Base-by-base conservation (phyloP, 2,329 filamentous ascomycete genomes). In the Exophiala sp. region DNA sequence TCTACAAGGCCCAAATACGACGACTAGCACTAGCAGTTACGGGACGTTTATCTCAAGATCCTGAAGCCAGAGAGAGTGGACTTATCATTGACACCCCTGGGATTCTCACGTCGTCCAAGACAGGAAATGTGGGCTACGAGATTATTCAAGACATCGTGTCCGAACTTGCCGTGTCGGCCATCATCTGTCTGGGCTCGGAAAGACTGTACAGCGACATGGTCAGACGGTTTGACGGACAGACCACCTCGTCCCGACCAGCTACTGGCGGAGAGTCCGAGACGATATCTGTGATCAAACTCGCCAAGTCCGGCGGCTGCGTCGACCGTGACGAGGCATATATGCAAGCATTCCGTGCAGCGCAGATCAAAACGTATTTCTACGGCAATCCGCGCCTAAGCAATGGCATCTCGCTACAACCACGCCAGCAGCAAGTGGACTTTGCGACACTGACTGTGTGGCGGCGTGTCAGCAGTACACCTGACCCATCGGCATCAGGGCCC, bases 301-400 rank as follows among this genome's bases (percentile, higher is more conserved):
- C 89, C 55, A 89, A 88, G 64, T 94, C 89, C 0, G 86, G 88
- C 29, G 93, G 93, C 19, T 89, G 87, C 30, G 86, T 87, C 1
- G 81, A 87, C 62, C 79, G 88, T 41, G 85, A 89, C 56, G 79
- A 83, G 30, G 65, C 71, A 0, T 94, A 88, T 66, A 81, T 90
- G 75, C 85, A 87, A 61, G 76, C 81, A 13, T 70, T 80, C 3
- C 79, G 86, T 38, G 86, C 94, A 62, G 80, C 85, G 0, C 79
- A 86, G 43, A 89, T 96, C 45, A 85, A 86, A 58, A 85, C 90
- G 60, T 98, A 98, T 68, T 98, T 98, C 72, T 98, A 96, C 65
- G 93, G 93, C 8, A 85, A 86, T 56, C 60, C 67, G 1, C 66
- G 68, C 8, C 65, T 70, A 1, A 67, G 68, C 9, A 68, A 66